Evolutionary conservation across 2,329 filamentous ascomycete species (phyloP).

Genomic region (Ceratocystis huliohia): DNA sequence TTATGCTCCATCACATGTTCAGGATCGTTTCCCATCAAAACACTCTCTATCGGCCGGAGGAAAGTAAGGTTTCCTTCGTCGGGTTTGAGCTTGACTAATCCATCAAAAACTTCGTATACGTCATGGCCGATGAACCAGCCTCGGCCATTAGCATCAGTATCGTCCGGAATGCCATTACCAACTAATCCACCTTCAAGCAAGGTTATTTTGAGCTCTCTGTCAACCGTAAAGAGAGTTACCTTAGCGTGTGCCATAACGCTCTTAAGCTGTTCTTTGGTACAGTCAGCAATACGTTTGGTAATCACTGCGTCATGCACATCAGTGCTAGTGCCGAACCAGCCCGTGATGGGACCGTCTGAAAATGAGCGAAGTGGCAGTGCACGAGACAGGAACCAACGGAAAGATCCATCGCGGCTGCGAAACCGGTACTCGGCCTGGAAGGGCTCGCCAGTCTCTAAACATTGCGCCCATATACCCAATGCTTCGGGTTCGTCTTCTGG

Average conservation of each 20-base stretch:
- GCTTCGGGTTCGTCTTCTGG: conserved; percentile 53
- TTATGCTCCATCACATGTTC: conserved; percentile 54
- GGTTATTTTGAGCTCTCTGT: conserved; percentile 47
- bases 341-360: conserved; percentile 54
- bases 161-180: conserved; percentile 35
- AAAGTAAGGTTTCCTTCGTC: conserved; percentile 38
- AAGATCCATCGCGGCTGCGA: conserved; percentile 51
- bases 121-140: conserved; percentile 46
- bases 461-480: conserved; percentile 45
- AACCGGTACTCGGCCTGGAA: conserved; percentile 62
- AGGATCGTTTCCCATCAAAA: conserved; percentile 46
- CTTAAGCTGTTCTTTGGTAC: conserved; percentile 55
- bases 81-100: conserved; percentile 29
- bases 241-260: conserved; percentile 63
- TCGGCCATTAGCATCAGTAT: conserved; percentile 28
- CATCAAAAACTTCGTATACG: conserved; percentile 52
- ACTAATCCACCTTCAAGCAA: conserved; percentile 58
- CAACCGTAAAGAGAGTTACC: conserved; percentile 63
- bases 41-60: conserved; percentile 47
- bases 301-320: conserved; percentile 61
- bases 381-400: conserved; percentile 66
- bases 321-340: conserved; percentile 70
- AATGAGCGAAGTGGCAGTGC: conserved; percentile 55
- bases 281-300: conserved; percentile 52
- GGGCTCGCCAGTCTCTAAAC: conserved; percentile 52